Conservation (phyloP, 176 grass and related monocot genomes). For the Triticum monococcum region DNA sequence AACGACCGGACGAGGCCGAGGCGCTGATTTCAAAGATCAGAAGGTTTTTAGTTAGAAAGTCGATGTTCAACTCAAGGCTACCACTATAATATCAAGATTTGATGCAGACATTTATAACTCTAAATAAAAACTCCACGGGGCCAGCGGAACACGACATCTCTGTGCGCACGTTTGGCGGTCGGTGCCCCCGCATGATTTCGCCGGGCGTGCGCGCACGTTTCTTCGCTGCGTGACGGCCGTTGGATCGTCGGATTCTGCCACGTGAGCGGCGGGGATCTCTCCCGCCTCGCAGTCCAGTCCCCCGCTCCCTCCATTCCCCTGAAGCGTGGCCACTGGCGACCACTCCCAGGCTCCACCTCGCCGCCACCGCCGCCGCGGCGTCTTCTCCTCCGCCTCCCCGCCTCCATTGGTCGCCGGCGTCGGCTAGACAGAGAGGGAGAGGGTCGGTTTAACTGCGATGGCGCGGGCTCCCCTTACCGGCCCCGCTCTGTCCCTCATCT, state of each 20-base stretch:
- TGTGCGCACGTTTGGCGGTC: background rate
- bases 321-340: conserved; percentile 15
- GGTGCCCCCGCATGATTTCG: background rate
- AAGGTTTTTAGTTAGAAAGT: too few relatives aligned
- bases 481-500: background rate
- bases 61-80: too few relatives aligned
- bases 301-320: background rate
- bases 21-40: too few relatives aligned
- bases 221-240: background rate
- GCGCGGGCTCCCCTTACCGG: background rate
- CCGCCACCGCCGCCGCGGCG: conserved; percentile 22
- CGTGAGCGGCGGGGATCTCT: background rate
- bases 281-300: background rate
- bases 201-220: conserved; percentile 2
- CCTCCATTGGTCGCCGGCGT: background rate
- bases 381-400: too few relatives aligned
- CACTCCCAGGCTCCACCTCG: conserved; percentile 23
- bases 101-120: too few relatives aligned
- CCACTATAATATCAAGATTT: too few relatives aligned
- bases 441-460: background rate
- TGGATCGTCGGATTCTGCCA: background rate
- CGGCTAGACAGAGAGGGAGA: too few relatives aligned
- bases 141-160: too few relatives aligned
- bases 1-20: too few relatives aligned
- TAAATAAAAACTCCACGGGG: too few relatives aligned